These are phyloP conservation scores for Podaxis rugospora DNA, from an alignment of 768 basidiomycete species.

Conservation along the genomic window DNA sequence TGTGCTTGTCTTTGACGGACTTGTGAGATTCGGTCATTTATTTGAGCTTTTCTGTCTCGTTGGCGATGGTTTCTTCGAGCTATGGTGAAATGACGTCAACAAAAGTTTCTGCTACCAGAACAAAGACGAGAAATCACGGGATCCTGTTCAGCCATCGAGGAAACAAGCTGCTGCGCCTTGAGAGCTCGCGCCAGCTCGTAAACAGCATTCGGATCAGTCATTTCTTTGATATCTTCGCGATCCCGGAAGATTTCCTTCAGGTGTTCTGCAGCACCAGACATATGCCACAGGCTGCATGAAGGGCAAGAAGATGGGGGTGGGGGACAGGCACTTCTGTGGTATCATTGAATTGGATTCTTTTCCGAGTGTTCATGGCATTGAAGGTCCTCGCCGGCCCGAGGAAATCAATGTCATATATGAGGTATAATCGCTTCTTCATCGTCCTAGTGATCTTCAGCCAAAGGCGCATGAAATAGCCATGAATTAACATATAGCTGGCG, in stretches of 20 bases:
- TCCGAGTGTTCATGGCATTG: not conserved
- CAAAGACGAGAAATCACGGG: no score
- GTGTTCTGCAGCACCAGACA: slow-evolving; percentile 28
- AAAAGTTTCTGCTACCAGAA: no score
- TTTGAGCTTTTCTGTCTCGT: no score
- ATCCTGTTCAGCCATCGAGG: no score
- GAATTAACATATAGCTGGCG: not conserved
- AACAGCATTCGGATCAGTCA: no score
- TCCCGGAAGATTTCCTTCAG: slow-evolving; percentile 18
- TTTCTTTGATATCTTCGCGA: slow-evolving; percentile 15
- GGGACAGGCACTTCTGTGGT: slow-evolving; percentile 20
- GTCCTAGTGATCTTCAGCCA: not conserved
- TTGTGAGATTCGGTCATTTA: no score
- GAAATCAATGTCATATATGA: slow-evolving; percentile 1
- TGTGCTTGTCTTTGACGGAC: no score
- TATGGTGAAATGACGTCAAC: no score
- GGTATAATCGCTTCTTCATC: not conserved
- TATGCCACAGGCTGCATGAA: slow-evolving; percentile 29
- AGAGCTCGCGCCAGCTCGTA: slow-evolving; percentile 2
- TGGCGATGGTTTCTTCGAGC: no score
- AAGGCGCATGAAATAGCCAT: not conserved
- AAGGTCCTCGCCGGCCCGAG: not conserved
- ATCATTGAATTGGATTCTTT: not conserved
- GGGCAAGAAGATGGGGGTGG: slow-evolving; percentile 21
- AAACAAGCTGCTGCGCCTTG: no score